These are phyloP conservation scores for Wickerhamiella hasegawae DNA, from an alignment of 805 yeast species.

Conservation along the genomic window DNA sequence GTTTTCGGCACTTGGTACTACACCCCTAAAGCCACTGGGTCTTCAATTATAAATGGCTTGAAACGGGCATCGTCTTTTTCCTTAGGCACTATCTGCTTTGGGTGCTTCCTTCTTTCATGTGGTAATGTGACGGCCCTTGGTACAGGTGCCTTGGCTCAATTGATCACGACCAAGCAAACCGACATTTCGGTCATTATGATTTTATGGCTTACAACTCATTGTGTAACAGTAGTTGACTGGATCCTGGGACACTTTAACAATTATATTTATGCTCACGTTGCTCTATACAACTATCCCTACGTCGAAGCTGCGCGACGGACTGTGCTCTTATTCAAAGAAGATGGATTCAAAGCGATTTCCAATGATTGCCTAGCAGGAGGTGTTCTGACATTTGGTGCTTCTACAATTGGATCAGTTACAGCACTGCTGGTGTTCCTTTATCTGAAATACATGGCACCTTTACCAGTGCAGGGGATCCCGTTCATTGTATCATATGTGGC, in stretches of 20 bases:
- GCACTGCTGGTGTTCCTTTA: slow-evolving; percentile 49
- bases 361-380: slow-evolving; percentile 73
- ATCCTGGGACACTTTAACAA: slow-evolving; percentile 72
- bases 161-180: slow-evolving; percentile 6
- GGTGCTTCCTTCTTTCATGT: slow-evolving; percentile 56
- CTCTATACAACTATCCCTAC: slow-evolving; percentile 72
- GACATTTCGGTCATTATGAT: slow-evolving; percentile 9
- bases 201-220: slow-evolving; percentile 15
- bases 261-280: slow-evolving; percentile 76
- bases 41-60: slow-evolving; percentile 53
- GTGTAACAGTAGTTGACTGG: slow-evolving; percentile 58
- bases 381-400: slow-evolving; percentile 59
- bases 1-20: slow-evolving; percentile 88
- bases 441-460: slow-evolving; percentile 51
- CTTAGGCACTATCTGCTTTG: slow-evolving; percentile 81
- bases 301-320: slow-evolving; percentile 66
- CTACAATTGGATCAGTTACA: slow-evolving; percentile 54
- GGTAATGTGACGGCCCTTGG: slow-evolving; percentile 35
- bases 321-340: slow-evolving; percentile 55
- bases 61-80: slow-evolving; percentile 70
- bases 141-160: slow-evolving; percentile 9
- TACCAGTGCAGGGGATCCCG: slow-evolving; percentile 34
- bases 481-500: slow-evolving; percentile 52
- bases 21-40: slow-evolving; percentile 30
- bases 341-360: slow-evolving; percentile 72